Evolutionary conservation across 495 filamentous ascomycete genomes (phyloP).

Genomic region (Annulohypoxylon moriforme): DNA sequence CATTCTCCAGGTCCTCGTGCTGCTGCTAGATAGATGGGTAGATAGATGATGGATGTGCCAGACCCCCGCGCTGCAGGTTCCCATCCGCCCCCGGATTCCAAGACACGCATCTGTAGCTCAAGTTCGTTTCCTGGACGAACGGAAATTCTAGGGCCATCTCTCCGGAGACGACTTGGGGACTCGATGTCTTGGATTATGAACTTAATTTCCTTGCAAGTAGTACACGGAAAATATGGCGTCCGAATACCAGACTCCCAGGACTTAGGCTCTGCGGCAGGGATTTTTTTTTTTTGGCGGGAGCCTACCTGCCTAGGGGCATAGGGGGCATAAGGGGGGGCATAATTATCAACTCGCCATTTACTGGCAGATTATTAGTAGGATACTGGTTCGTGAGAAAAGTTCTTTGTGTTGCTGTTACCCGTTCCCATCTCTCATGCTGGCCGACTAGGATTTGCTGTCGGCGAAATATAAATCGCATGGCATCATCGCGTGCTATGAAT

Average conservation of each 20-base stretch:
- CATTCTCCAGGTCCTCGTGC: constrained; percentile 33
- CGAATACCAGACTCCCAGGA: constrained; percentile 17
- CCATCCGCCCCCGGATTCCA: constrained; percentile 43
- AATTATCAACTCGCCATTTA: constrained; percentile 15
- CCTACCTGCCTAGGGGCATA: constrained; percentile 5
- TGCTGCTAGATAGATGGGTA: constrained; percentile 41
- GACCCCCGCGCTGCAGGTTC: constrained; percentile 45
- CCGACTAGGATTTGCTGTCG: constrained; percentile 36
- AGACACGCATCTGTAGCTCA: constrained; percentile 34
- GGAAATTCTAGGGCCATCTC: constrained; percentile 26
- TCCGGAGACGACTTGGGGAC: constrained; percentile 26
- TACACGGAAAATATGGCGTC: constrained; percentile 18
- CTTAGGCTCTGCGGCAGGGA: constrained; percentile 12
- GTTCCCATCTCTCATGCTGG: constrained; percentile 10
- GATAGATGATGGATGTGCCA: constrained; percentile 25
- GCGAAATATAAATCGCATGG: constrained; percentile 46
- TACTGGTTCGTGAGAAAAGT: not conserved
- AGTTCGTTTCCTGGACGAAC: constrained; percentile 38
- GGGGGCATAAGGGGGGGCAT: not conserved
- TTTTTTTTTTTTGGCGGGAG: constrained; percentile 6
- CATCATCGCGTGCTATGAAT: constrained; percentile 41
- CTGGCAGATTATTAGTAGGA: constrained; percentile 3
- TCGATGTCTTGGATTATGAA: constrained; percentile 29
- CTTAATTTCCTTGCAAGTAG: constrained; percentile 23
- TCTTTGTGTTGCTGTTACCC: constrained; percentile 17